A percentile compares a stretch with the other conserved stretches of the same genome.
These are phyloP conservation scores for Sporothrix globosa DNA, from an alignment of 2,329 filamentous ascomycete species.

Conservation along the genomic window DNA sequence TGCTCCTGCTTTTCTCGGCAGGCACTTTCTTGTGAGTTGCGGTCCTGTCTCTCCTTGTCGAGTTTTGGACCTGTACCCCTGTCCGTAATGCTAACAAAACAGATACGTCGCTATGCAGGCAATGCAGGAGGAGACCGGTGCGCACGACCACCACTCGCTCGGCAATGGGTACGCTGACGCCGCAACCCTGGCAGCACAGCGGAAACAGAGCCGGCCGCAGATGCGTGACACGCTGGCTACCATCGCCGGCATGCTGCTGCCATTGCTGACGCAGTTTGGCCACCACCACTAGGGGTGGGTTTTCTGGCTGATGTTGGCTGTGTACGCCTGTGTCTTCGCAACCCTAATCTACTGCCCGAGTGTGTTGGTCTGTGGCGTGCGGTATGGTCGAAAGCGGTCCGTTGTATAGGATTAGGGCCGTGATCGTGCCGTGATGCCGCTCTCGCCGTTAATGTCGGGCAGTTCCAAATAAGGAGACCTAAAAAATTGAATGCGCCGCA, in stretches of 20 bases:
- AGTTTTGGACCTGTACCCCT: neutral
- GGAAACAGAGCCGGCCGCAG: constrained; percentile 59
- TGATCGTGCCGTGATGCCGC: neutral
- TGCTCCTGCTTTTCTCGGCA: constrained; percentile 90
- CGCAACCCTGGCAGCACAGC: constrained; percentile 47
- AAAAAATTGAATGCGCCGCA: neutral
- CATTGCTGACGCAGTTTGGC: constrained; percentile 75
- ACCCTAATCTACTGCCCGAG: neutral
- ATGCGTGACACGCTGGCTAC: constrained; percentile 72
- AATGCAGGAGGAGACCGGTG: constrained; percentile 75
- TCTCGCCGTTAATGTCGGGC: neutral
- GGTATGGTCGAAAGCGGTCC: neutral
- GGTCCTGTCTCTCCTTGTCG: neutral
- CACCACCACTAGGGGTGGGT: constrained; percentile 62
- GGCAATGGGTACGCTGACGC: constrained; percentile 61
- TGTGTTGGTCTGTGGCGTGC: neutral
- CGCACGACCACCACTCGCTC: constrained; percentile 53
- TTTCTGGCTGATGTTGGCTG: neutral
- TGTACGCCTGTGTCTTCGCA: neutral
- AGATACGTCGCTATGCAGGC: constrained; percentile 99
- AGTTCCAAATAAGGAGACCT: neutral
- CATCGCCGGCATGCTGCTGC: constrained; percentile 75
- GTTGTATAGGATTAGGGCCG: neutral
- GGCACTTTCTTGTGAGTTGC: constrained; percentile 86
- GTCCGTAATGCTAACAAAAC: constrained; percentile 1